Percentiles rank a stretch among this genome's conserved stretches.
Conservation (phyloP, 345 rosid species). For the Ricinus communis region DNA sequence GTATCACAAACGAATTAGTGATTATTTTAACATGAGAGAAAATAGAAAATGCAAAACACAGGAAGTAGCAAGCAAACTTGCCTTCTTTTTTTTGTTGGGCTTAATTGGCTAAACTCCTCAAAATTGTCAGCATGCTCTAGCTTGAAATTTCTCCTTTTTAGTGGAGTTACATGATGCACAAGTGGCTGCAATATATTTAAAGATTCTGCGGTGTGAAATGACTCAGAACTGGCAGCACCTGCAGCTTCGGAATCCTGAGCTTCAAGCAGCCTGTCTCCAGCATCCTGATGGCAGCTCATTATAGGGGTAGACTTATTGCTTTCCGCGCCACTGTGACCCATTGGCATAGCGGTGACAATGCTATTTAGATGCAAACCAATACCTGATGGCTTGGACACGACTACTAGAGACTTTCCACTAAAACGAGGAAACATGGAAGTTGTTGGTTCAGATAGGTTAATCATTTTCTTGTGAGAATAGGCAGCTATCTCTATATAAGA, state of each 20-base stretch:
- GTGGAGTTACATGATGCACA: constrained; percentile 31
- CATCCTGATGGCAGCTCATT: constrained; percentile 1
- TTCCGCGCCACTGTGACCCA: constrained; percentile 26
- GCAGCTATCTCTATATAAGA: constrained; percentile 24
- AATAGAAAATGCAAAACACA: neutral
- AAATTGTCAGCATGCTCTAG: constrained; percentile 35
- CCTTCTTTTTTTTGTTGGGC: constrained; percentile 52
- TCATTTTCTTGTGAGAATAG: constrained; percentile 26
- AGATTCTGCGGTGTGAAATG: constrained; percentile 25
- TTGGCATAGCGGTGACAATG: constrained; percentile 23
- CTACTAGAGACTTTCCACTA: constrained; percentile 28
- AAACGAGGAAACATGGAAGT: constrained; percentile 15
- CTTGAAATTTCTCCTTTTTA: constrained; percentile 32
- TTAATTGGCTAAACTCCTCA: constrained; percentile 39
- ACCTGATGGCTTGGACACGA: constrained; percentile 45
- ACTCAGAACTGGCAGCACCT: constrained; percentile 30
- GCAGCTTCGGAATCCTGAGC: constrained; percentile 21
- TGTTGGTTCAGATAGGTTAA: constrained; percentile 21
- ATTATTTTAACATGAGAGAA: neutral
- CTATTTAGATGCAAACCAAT: constrained; percentile 65
- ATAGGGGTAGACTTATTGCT: constrained; percentile 17
- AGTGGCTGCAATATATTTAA: constrained; percentile 16
- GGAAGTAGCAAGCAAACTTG: constrained; percentile 20
- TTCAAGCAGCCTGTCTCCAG: constrained; percentile 27
- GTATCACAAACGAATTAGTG: neutral